Conservation (phyloP, 306 rosid genomes). For the Medicago lupulina region DNA sequence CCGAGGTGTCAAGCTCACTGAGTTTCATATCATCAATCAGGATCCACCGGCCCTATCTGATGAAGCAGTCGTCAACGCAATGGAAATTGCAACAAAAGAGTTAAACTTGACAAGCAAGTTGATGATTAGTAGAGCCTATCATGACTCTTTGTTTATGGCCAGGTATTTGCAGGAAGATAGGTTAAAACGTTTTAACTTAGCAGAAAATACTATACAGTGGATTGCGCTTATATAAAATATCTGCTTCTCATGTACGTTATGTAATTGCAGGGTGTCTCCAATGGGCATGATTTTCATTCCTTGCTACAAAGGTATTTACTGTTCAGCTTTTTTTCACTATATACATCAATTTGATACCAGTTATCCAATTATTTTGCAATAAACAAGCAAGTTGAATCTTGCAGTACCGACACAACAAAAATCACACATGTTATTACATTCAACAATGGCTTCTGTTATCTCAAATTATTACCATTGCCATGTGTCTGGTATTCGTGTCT, state of each 20-base stretch:
- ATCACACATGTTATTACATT: not conserved
- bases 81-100: constrained; percentile 77
- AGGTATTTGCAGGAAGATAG: constrained; percentile 60
- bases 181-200: constrained; percentile 20
- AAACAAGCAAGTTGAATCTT: not conserved
- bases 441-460: not conserved
- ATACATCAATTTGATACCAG: not conserved
- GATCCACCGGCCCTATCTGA: constrained; percentile 93
- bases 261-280: constrained; percentile 74
- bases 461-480: not conserved
- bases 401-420: not conserved
- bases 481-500: not conserved
- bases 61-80: constrained; percentile 64
- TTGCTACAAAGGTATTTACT: constrained; percentile 82
- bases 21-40: constrained; percentile 80
- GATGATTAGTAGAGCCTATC: constrained; percentile 97
- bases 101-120: constrained; percentile 80
- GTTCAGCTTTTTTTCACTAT: not conserved
- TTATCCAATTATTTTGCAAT: constrained; percentile 18
- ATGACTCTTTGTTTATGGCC: constrained; percentile 92
- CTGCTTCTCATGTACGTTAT: constrained; percentile 37
- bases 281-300: constrained; percentile 99
- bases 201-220: constrained; percentile 7
- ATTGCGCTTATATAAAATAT: constrained; percentile 25
- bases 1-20: constrained; percentile 74